Evolutionary conservation across 1,139 yeast species (phyloP).

Genomic region (Lodderomyces beijingensis): DNA sequence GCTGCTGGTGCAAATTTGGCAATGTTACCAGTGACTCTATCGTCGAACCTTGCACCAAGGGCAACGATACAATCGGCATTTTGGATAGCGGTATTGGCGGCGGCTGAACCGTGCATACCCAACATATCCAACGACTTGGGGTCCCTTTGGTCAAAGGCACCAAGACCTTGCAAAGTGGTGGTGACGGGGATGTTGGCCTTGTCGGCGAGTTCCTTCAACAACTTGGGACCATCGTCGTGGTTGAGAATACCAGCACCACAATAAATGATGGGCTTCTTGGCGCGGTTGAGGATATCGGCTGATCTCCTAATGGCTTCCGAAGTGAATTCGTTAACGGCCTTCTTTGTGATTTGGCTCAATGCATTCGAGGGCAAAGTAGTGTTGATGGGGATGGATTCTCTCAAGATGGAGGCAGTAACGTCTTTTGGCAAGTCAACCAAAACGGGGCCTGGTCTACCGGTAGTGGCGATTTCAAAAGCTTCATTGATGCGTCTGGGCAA

Average conservation of each 20-base stretch:
- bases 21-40: conserved; percentile 89
- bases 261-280: conserved; percentile 84
- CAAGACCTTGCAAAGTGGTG: conserved; percentile 89
- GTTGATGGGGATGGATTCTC: conserved; percentile 82
- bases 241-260: conserved; percentile 91
- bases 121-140: conserved; percentile 89
- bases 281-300: conserved; percentile 71
- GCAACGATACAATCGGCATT: conserved; percentile 90
- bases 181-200: conserved; percentile 94
- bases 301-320: conserved; percentile 71
- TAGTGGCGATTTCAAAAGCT: conserved; percentile 93
- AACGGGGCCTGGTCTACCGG: conserved; percentile 98
- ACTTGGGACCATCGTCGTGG: conserved; percentile 73
- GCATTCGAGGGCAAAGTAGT: conserved; percentile 83
- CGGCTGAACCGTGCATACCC: conserved; percentile 97
- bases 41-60: conserved; percentile 95
- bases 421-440: conserved; percentile 96
- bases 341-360: conserved; percentile 63
- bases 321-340: conserved; percentile 73
- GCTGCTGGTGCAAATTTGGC: conserved; percentile 93
- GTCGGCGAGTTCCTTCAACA: conserved; percentile 80
- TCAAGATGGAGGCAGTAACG: conserved; percentile 87
- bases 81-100: conserved; percentile 93
- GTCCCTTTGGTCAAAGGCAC: conserved; percentile 90
- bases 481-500: conserved; percentile 94